Percentiles rank a stretch among this genome's conserved stretches.
These are phyloP conservation scores for Musa acuminata DNA, from an alignment of 176 grass and related monocot species.

Conservation along the genomic window DNA sequence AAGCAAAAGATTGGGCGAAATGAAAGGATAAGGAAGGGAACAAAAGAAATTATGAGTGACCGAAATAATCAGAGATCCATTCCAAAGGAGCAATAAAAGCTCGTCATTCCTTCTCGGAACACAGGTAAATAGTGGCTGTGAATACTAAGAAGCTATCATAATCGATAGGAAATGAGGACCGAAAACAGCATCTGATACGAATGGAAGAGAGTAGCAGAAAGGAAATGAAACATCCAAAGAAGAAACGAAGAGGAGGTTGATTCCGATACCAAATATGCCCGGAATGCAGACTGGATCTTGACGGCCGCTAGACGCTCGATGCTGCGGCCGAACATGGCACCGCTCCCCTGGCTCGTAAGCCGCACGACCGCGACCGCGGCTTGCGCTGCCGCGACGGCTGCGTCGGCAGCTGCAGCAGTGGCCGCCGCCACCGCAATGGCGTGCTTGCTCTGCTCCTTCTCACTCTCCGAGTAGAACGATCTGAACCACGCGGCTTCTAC, in stretches of 20 bases:
- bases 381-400: constrained; percentile 64
- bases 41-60: not conserved
- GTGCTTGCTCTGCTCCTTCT: constrained; percentile 86
- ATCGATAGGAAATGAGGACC: not conserved
- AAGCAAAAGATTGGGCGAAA: not conserved
- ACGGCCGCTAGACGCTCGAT: constrained; percentile 34
- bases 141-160: not conserved
- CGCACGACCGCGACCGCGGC: constrained; percentile 76
- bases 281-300: constrained; percentile 84
- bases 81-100: constrained; percentile 4
- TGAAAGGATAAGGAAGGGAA: not conserved
- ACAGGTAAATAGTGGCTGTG: not conserved
- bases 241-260: not conserved
- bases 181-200: not conserved
- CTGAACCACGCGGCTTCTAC: constrained; percentile 55
- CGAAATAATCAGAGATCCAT: not conserved
- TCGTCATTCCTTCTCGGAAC: not conserved
- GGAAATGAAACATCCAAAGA: not conserved
- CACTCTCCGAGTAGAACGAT: constrained; percentile 56
- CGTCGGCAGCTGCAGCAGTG: constrained; percentile 56
- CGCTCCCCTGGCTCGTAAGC: constrained; percentile 52
- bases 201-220: not conserved
- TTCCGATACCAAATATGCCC: constrained; percentile 54
- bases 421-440: constrained; percentile 84
- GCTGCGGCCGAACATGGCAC: not conserved